These are phyloP conservation scores for Aeschynomene evenia DNA, from an alignment of 306 rosid species.

Conservation along the genomic window DNA sequence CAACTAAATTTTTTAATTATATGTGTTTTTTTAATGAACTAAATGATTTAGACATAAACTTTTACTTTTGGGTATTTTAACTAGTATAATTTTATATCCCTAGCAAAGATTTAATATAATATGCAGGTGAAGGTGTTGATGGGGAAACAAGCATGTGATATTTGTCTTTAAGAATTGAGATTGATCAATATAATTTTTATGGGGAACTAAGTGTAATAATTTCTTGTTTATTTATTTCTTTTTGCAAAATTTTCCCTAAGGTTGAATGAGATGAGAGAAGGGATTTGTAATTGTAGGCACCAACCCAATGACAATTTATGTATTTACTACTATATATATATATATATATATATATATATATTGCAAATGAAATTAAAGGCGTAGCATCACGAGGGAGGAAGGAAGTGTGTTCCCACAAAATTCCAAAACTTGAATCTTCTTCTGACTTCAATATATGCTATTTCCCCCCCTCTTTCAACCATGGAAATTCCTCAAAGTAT, in stretches of 20 bases:
- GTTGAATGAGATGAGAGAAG: neutral
- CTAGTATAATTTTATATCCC: too few species aligned
- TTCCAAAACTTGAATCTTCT: neutral
- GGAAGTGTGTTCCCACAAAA: too few species aligned
- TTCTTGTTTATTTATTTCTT: too few species aligned
- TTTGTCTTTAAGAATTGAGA: constrained; percentile 14
- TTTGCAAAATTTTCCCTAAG: neutral
- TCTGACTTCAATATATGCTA: neutral
- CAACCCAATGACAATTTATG: neutral
- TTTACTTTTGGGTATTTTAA: too few species aligned
- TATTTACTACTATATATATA: neutral
- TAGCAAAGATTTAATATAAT: too few species aligned
- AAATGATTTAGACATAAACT: too few species aligned
- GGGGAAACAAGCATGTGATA: constrained; percentile 8
- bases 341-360: too few species aligned
- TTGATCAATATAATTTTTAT: neutral
- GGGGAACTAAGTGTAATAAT: too few species aligned
- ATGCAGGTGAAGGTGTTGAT: neutral
- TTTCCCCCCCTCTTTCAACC: neutral
- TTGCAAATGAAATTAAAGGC: too few species aligned
- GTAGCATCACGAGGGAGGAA: neutral
- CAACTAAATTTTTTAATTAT: too few species aligned
- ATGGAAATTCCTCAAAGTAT: neutral
- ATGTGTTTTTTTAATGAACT: too few species aligned
- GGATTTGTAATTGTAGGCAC: neutral